Base-by-base conservation (phyloP, 2,329 filamentous ascomycete species). In the Cladosporium sp. region DNA sequence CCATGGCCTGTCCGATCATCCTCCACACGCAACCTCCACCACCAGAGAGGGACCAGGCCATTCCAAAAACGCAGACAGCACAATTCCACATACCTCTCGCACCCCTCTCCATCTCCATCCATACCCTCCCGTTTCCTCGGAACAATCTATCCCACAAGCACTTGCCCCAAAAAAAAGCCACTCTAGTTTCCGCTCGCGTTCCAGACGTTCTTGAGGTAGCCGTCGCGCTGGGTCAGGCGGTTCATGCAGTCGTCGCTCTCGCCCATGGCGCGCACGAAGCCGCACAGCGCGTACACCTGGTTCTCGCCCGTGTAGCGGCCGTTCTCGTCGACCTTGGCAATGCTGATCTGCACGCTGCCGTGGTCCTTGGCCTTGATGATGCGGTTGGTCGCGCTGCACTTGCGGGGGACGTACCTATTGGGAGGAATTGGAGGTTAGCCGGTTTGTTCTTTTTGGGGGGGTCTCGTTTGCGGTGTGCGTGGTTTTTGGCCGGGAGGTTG, bases 281-380 rank as follows among this genome's bases (percentile, higher is more conserved):
- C 93, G 80, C 87, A 95, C 63, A 98, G 87, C 67, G 93, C 92
- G 75, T 95, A 98, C 72, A 89, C 85, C 78, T 96, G 87, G 85
- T 91, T 95, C 81, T 96, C 93, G 77, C 92, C 90, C 66, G 89
- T 89, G 79, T 91, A 90, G 69, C 91, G 89, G 74, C 93, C 93
- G 80, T 91, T 95, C 86, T 98, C 93, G 77, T 97, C 92, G 69
- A 98, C 93, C 82, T 96, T 97, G 77, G 86, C 92, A 73, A 98
- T 81, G 68, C 86, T 89, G 77, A 98, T 89, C 79, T 98, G 93
- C 68, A 97, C 93, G 60, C 89, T 95, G 69, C 89, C 92, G 84
- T 98, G 93, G 80, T 98, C 93, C 82, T 97, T 96, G 82, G 93
- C 90, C 83, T 96, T 96, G 86, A 98, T 97, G 83, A 97, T 96